A percentile compares a stretch with the other conserved stretches of the same genome.
phyloP scores from a whole-genome alignment of 2,329 filamentous ascomycete genomes.

The Cladosporium sphaerospermum region DNA sequence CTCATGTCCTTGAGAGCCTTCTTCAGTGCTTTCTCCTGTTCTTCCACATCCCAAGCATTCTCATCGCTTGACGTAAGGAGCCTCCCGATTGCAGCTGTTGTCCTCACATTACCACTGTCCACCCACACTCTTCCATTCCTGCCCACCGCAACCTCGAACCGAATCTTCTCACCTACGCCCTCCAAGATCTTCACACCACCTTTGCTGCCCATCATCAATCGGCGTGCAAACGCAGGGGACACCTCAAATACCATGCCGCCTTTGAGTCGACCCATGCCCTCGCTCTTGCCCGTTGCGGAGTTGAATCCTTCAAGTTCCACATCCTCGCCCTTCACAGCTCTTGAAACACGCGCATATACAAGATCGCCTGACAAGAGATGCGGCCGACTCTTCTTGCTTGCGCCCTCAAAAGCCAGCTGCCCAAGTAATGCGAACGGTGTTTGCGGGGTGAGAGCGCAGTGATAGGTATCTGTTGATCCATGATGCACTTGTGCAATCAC shows the following conservation, averaged over 20 bases:
- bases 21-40: constrained; percentile 65
- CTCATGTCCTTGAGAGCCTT: constrained; percentile 55
- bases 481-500: constrained; percentile 82
- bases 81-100: constrained; percentile 70
- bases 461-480: constrained; percentile 69
- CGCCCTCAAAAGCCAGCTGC: constrained; percentile 86
- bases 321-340: constrained; percentile 76
- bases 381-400: constrained; percentile 85
- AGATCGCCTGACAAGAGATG: constrained; percentile 67
- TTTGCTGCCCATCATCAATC: constrained; percentile 59
- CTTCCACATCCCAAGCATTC: constrained; percentile 54
- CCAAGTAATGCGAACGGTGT: constrained; percentile 64
- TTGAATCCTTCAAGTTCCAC: constrained; percentile 88
- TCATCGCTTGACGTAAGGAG: constrained; percentile 75
- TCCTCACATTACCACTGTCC: constrained; percentile 66
- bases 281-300: constrained; percentile 75
- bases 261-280: constrained; percentile 75
- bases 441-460: constrained; percentile 65
- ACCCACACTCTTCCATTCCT: constrained; percentile 93
- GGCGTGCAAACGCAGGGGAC: constrained; percentile 72
- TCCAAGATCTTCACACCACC: constrained; percentile 70
- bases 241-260: constrained; percentile 84
- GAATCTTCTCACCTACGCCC: constrained; percentile 71
- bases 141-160: constrained; percentile 90
- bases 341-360: constrained; percentile 79